Conservation (phyloP, 108 stramenopile species). For the Skeletonema tropicum region DNA sequence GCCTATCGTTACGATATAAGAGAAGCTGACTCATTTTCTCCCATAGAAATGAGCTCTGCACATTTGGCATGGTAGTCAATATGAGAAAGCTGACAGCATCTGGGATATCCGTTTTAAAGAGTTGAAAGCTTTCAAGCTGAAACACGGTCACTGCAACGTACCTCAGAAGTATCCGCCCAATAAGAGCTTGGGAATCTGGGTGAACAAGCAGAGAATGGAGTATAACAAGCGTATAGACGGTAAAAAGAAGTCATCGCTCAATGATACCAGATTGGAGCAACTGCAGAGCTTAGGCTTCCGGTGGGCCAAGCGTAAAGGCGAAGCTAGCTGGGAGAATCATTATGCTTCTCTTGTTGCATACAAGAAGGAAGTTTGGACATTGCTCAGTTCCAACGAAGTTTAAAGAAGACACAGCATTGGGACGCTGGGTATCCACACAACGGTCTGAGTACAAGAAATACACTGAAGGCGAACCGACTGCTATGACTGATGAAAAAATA, state of each 20-base stretch:
- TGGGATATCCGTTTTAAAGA: constrained; percentile 58
- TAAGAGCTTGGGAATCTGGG: constrained; percentile 33
- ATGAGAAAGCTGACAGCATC: constrained; percentile 31
- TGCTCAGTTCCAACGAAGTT: constrained; percentile 62
- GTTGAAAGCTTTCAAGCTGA: constrained; percentile 34
- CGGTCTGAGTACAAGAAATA: constrained; percentile 40
- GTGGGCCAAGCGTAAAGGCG: constrained; percentile 70
- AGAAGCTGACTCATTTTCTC: no score
- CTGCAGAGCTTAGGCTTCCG: constrained; percentile 58
- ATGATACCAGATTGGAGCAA: constrained; percentile 22
- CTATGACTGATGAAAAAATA: constrained; percentile 50
- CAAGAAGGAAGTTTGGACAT: constrained; percentile 47
- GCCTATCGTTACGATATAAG: no score
- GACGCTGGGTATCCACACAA: constrained; percentile 65
- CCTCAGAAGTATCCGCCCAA: constrained; percentile 60
- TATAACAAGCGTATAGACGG: constrained; percentile 47
- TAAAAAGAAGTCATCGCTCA: constrained; percentile 49
- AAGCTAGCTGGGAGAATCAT: constrained; percentile 58
- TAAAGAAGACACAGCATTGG: constrained; percentile 50
- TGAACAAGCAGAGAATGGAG: constrained; percentile 65
- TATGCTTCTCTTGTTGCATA: constrained; percentile 45
- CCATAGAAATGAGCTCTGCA: no score
- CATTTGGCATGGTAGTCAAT: no score
- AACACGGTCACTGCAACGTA: constrained; percentile 60
- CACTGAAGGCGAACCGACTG: constrained; percentile 14